Evolutionary conservation across 495 filamentous ascomycete species (phyloP), one percentile per base, ranked within the genome.

Genomic region (Xylaria telfairii): DNA sequence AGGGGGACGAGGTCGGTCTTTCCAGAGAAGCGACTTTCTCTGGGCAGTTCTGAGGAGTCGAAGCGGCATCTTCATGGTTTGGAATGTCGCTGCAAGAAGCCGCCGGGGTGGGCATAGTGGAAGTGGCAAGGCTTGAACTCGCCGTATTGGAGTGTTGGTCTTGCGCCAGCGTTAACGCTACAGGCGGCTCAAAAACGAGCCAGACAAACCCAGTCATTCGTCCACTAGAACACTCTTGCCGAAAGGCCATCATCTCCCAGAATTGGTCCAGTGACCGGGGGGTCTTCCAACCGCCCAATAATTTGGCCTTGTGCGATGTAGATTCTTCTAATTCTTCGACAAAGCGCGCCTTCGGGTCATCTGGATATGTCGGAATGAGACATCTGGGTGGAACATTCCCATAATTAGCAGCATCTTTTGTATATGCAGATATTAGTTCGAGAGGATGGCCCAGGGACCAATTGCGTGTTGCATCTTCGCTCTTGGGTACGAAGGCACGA

Each of bases 171-270:
- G 46, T 63, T 42, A 65, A 24, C 6, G 49, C 21, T 17, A 12
- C 8, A n/a, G 17, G 65, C 10, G 83, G 87, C 74, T 88, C 91
- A 67, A 98, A 91, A 12, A 97, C 90, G 34, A 97, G 79, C 96
- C 96, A 99, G 13, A 98, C 83, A 75, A 99, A 99, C 0, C 96
- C 96, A 0, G 97, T 96, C 65, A 97, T 79, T 26, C 94, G 84
- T 3, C 96, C 96, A 17, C 93, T 91, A 30, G 94, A 95, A 76
- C 96, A 99, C 79, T 99, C 96, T 77, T 98, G 96, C 37, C 96
- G 85, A 76, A 93, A 98, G 17, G 94, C 91, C 96, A 99, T 98
- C 88, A 96, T 91, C 67, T 99, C 96, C 96, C 96, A 99, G 79
- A 99, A 99, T 72, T 95, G 90, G 39, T 95, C 93, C 39, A 98